Evolutionary conservation across 1,284 basidiomycete species (phyloP).

Genomic region (Dichomitus squalens): DNA sequence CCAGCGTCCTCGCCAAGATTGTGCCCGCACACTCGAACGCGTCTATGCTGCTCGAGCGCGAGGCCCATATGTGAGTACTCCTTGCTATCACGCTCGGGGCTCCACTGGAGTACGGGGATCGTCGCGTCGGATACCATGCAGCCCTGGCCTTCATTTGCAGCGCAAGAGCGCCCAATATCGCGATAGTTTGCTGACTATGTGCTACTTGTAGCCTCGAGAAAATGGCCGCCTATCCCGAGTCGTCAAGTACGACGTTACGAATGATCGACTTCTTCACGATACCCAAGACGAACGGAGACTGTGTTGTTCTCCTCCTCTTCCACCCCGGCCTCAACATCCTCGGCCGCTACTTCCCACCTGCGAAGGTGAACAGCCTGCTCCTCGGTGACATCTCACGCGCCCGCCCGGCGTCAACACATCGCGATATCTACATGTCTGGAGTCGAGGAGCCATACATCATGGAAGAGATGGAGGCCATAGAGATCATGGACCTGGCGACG

Average conservation of each 20-base stretch:
- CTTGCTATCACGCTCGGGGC: background rate
- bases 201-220: constrained; percentile 47
- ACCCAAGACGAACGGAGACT: constrained; percentile 62
- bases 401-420: constrained; percentile 44
- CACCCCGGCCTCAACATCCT: constrained; percentile 71
- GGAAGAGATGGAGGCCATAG: constrained; percentile 60
- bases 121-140: background rate
- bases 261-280: constrained; percentile 69
- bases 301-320: constrained; percentile 61
- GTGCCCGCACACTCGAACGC: constrained; percentile 69
- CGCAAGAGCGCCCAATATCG: background rate
- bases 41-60: constrained; percentile 69
- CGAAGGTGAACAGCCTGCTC: constrained; percentile 67
- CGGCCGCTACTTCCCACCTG: constrained; percentile 64
- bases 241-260: constrained; percentile 52
- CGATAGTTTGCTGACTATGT: background rate
- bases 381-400: constrained; percentile 54
- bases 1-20: constrained; percentile 70
- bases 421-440: constrained; percentile 53
- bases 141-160: background rate
- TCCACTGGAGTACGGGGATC: background rate
- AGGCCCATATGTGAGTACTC: constrained; percentile 65
- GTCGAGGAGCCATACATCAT: constrained; percentile 47
- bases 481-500: constrained; percentile 74
- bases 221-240: constrained; percentile 52